Evolutionary conservation across 1,139 yeast species (phyloP), one percentile per base, ranked within the genome.

Genomic region (Meyerozyma athensensis): DNA sequence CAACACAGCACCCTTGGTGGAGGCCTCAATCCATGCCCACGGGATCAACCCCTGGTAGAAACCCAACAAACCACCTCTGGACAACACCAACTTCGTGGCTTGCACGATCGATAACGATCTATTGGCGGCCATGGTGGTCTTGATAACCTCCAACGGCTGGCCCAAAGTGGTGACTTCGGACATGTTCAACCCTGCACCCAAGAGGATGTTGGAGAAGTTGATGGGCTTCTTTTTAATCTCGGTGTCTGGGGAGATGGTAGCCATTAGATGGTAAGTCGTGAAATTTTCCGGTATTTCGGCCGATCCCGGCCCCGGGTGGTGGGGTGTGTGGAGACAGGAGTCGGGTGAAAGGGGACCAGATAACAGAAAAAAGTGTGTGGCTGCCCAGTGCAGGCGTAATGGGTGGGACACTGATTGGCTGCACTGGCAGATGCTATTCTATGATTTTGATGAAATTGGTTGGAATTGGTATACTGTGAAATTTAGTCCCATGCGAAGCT

Each of bases 1-100:
- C 43, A 92, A 72, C n/a, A 90, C 96, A 4, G 97, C 97, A 58
- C 98, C 98, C 61, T 92, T 92, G 34, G 98, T 92, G 17, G 96
- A 85, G n/a, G 97, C 98, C 64, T 92, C 98, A 50, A 92, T 85
- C 97, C 97, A 90, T 2, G 97, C 98, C 98, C 98, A 92, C 31
- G 98, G 98, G 47, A 92, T 90, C 59, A 92, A 73, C 19, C 98
- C 98, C 61, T 92, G 98, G 67, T 90, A 92, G 65, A 90, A 92
- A 0, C 97, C 98, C 20, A 77, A 60, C 18, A 83, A 53, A 38
- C 97, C 98, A 45, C 98, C 98, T 56, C 98, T 81, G 19, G 92
- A 74, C 92, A 95, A 87, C 42, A 92, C 92, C 37, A 81, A 72
- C 44, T 73, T 73, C 37, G 82, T 73, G 19, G 96, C 86, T 48